A percentile compares a stretch with the other conserved stretches of the same genome.
Evolutionary conservation across 2,329 filamentous ascomycete species (phyloP).

Genomic region (Sclerotinia borealis): DNA sequence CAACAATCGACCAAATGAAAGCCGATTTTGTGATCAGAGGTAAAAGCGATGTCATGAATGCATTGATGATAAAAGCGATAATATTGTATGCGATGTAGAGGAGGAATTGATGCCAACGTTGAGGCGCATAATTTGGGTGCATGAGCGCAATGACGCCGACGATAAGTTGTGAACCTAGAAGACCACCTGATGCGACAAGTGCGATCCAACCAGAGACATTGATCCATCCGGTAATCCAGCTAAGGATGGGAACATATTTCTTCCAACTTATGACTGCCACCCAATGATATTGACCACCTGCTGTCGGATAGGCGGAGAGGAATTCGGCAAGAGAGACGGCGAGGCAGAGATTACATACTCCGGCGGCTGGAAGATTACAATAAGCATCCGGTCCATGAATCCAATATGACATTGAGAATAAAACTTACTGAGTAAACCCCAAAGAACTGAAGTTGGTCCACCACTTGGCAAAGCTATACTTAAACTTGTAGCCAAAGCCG

Average conservation of each 20-base stretch:
- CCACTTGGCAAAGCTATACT: conserved; percentile 60
- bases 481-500: conserved; percentile 41
- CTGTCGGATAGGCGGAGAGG: conserved; percentile 49
- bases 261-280: conserved; percentile 49
- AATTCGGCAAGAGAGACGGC: conserved; percentile 54
- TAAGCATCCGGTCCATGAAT: neutral
- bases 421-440: conserved; percentile 50
- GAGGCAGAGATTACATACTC: conserved; percentile 45
- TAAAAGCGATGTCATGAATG: conserved; percentile 43
- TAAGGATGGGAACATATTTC: conserved; percentile 37
- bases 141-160: conserved; percentile 47
- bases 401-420: conserved; percentile 36
- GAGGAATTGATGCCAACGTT: conserved; percentile 39
- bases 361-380: conserved; percentile 37
- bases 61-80: conserved; percentile 41
- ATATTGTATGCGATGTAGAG: conserved; percentile 45
- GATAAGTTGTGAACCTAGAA: conserved; percentile 47
- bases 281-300: conserved; percentile 53
- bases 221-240: conserved; percentile 44
- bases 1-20: conserved; percentile 46
- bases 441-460: conserved; percentile 64
- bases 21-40: conserved; percentile 44
- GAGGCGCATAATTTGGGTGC: conserved; percentile 44
- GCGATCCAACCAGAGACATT: conserved; percentile 38
- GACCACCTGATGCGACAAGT: conserved; percentile 48